Base-by-base conservation (phyloP, 805 yeast species). In the Candida sphagnicola region DNA sequence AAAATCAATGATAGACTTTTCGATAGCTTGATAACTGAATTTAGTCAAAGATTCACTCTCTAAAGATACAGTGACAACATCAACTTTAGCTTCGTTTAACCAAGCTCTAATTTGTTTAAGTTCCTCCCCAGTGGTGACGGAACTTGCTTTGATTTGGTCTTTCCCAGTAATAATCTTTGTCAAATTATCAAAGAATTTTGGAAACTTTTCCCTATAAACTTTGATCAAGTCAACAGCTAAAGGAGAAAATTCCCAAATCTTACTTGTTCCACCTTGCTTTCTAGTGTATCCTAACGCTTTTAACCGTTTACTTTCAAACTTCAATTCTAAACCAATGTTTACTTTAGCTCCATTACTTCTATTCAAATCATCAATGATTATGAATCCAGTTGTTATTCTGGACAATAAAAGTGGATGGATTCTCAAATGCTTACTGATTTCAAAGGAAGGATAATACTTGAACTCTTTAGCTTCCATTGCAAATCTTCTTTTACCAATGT, bases 221-320 rank as follows among this genome's bases (percentile, higher is more conserved):
- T 68, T 63, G 34, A 93, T 59, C 45, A 90, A 66, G 24, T 75
- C 70, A 28, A 85, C 61, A 0, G 97, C 95, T 49, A 82, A 65
- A 8, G 78, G 80, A 46, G 95, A 85, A 59, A 70, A 93, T 49
- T 81, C 88, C 99, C 99, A 93, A 38, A 53, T 56, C 37, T 51
- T 60, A 16, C 79, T 81, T 36, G 71, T 70, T 10, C 28, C 42
- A 11, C 50, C 50, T 8, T 39, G 25, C 52, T 81, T 79, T 42
- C 80, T 75, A 1, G 96, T 80, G 64, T 80, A 91, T 4, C 98
- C 99, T 45, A 90, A 70, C 3, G 87, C 98, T 61, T 91, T 91
- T 51, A 77, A 75, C 49, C 88, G 78, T 43, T 78, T 77, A 16
- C 77, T 77, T 47, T 90, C 96, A 60, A 82, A 85, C 62, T 90